Base-by-base conservation (phyloP, 306 rosid genomes). In the Gynostemma pentaphyllum region DNA sequence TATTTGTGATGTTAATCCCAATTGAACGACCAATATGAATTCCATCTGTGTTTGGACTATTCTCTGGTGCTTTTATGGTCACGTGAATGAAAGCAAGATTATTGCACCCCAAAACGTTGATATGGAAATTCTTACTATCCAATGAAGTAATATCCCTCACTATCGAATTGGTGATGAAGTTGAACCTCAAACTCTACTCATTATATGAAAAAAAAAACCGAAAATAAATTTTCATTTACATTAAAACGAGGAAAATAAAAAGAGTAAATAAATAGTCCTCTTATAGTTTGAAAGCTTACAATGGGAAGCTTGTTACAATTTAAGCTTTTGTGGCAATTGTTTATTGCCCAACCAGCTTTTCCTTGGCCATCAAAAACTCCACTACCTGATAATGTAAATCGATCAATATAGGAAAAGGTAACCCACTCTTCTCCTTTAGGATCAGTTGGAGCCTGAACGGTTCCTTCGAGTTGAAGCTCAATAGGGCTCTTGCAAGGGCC, bases 311-410 rank as follows among this genome's bases (percentile, higher is more conserved):
- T 11, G 9, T 28, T 44, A 65, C 89, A 80, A 0, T 50, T 10
- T 0, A 5, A 4, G 8, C 23, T 36, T 13, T 22, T 71, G 18
- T 40, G 10, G 47, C 86, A 80, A 10, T 63, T 62, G 39, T 76
- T 62, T 53, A 23, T 23, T 19, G 48, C 68, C 84, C 86, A 84
- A 42, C 80, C 28, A 4, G 12, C 4, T 48, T 26, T 41, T 44
- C 84, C 89, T 32, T 61, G 63, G 7, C 86, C 90, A 62, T 84
- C 79, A 36, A 84, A 76, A 52, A 51, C 37, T 53, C 90, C 84
- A 3, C 34, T 45, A 9, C 87, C 90, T 0, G 67, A 63, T 5
- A 84, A 0, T 4, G 77, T 78, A 50, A 84, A 64, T 27, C 0
- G 7, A 37, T 69, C 50, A 45, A 82, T 4, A 53, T 46, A 32